Evolutionary conservation across 768 basidiomycete species (phyloP).

Genomic region (Coprinellus micaceus): DNA sequence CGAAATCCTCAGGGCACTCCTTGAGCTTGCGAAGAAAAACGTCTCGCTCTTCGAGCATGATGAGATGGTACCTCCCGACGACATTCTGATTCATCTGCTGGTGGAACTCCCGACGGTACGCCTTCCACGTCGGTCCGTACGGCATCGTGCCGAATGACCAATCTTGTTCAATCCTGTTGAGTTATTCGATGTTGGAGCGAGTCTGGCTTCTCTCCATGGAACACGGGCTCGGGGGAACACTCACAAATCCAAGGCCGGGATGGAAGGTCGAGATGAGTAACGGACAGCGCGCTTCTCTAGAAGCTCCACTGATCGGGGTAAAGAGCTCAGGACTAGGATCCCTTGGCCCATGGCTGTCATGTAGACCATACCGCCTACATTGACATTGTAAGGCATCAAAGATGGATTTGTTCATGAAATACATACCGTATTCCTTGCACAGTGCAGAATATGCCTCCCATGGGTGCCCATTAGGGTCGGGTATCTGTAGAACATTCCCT

Average conservation of each 20-base stretch:
- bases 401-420: not conserved
- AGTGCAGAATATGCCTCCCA: slow-evolving; percentile 37
- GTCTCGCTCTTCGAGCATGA: slow-evolving; percentile 3
- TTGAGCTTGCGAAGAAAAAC: slow-evolving; percentile 7
- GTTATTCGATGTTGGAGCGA: not conserved
- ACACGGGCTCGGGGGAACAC: not conserved
- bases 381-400: not conserved
- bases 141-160: slow-evolving; percentile 9
- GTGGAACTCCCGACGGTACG: slow-evolving; percentile 12
- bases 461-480: slow-evolving; percentile 22
- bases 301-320: slow-evolving; percentile 22
- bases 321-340: slow-evolving; percentile 23
- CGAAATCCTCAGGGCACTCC: slow-evolving; percentile 5
- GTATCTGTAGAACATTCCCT: slow-evolving; percentile 44
- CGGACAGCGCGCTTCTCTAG: slow-evolving; percentile 26
- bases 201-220: no score
- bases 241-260: not conserved
- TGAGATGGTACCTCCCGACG: slow-evolving; percentile 7
- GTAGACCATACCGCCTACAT: slow-evolving; percentile 16
- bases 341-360: slow-evolving; percentile 23
- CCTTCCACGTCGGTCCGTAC: slow-evolving; percentile 12
- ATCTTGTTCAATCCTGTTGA: slow-evolving; percentile 5
- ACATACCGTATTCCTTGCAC: slow-evolving; percentile 33
- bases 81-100: slow-evolving; percentile 9
- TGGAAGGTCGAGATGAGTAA: slow-evolving; percentile 19